Conservation (phyloP, 306 rosid genomes). For the Neltuma alba region DNA sequence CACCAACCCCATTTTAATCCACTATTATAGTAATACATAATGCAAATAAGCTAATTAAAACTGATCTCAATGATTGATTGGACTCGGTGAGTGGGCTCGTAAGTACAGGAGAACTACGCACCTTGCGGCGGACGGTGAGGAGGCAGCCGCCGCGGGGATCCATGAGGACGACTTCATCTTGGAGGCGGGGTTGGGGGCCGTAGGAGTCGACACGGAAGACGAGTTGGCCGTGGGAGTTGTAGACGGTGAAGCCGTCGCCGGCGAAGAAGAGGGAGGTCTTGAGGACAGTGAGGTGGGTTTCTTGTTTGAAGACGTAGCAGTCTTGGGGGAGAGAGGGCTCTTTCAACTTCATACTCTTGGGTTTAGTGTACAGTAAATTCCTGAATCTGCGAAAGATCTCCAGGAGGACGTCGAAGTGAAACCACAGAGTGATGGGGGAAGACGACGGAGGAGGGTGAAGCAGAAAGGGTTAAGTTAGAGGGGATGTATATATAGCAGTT, state of each 20-base stretch:
- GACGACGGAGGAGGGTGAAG: not conserved
- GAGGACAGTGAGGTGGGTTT: constrained; percentile 71
- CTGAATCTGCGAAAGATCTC: not conserved
- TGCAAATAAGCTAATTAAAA: not conserved
- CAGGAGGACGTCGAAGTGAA: not conserved
- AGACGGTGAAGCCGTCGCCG: constrained; percentile 87
- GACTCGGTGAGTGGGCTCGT: constrained; percentile 34
- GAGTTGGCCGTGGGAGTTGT: constrained; percentile 62
- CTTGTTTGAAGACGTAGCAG: constrained; percentile 53
- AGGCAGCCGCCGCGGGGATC: constrained; percentile 79
- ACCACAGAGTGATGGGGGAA: not conserved
- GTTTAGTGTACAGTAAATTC: not conserved
- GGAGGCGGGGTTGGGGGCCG: constrained; percentile 64
- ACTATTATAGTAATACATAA: not conserved
- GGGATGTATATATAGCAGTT: not conserved
- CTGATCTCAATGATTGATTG: not conserved
- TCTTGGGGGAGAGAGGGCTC: constrained; percentile 36
- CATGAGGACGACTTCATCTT: constrained; percentile 85
- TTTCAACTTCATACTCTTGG: constrained; percentile 36
- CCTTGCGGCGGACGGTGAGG: constrained; percentile 95
- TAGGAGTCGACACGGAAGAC: constrained; percentile 89
- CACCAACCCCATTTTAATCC: not conserved
- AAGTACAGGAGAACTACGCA: constrained; percentile 3
- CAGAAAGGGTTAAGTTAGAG: not conserved
- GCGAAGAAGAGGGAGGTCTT: constrained; percentile 86